Evolutionary conservation across 192 early-diverging fungal species (phyloP).

Genomic region (Backusella mclennaniae): DNA sequence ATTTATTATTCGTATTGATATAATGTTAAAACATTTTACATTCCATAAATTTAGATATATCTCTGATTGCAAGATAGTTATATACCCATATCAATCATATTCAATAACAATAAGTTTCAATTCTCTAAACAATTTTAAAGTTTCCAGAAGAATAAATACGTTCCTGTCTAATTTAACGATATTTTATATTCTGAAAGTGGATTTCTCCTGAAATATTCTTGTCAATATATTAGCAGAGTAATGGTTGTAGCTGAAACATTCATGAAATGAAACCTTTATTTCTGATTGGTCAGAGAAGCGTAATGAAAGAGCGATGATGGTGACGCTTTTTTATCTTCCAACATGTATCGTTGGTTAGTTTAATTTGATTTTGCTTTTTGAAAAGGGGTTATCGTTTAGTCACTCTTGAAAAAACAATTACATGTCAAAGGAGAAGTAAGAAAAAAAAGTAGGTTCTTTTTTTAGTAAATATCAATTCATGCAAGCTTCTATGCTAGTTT

Average conservation of each 20-base stretch:
- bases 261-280: neutral
- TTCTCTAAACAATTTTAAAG: neutral
- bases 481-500: neutral
- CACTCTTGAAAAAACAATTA: neutral
- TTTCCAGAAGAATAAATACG: neutral
- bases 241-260: neutral
- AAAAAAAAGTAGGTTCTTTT: neutral
- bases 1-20: neutral
- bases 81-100: neutral
- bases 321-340: neutral
- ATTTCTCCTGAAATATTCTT: neutral
- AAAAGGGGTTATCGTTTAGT: neutral
- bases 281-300: neutral
- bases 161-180: neutral
- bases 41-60: neutral
- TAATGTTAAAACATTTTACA: neutral
- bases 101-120: neutral
- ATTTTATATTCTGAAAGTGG: neutral
- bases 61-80: neutral
- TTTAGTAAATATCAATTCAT: neutral
- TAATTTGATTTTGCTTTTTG: neutral
- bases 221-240: neutral
- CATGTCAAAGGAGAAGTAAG: neutral
- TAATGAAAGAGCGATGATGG: neutral
- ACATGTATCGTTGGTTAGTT: neutral